Conservation (phyloP, 495 filamentous ascomycete species). For the Aspergillus affinis region DNA sequence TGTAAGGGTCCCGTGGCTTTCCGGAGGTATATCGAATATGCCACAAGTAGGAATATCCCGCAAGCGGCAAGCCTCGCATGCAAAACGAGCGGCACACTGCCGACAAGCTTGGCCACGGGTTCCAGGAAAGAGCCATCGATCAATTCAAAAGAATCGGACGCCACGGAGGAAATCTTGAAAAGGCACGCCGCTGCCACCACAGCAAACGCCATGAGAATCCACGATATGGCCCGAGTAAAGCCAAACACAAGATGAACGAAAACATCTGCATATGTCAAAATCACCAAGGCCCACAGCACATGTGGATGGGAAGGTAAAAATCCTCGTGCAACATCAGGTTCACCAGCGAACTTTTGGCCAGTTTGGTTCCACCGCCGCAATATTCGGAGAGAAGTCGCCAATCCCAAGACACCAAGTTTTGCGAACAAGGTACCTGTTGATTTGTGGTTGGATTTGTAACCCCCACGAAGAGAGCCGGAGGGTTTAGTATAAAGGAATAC, state of each 20-base stretch:
- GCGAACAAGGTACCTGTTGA: not conserved
- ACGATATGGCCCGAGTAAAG: constrained; percentile 29
- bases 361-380: constrained; percentile 90
- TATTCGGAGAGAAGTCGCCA: constrained; percentile 55
- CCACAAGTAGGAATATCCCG: constrained; percentile 47
- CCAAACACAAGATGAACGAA: constrained; percentile 34
- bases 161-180: constrained; percentile 82
- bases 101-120: constrained; percentile 47
- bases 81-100: constrained; percentile 46
- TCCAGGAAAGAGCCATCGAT: constrained; percentile 54
- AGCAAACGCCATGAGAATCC: constrained; percentile 19
- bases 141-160: constrained; percentile 83
- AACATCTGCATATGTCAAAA: constrained; percentile 62
- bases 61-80: constrained; percentile 45
- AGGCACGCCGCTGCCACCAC: constrained; percentile 58
- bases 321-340: constrained; percentile 74
- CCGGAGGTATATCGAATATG: constrained; percentile 23
- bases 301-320: constrained; percentile 61
- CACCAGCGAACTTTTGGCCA: constrained; percentile 88
- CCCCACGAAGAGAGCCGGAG: constrained; percentile 12
- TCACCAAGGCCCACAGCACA: constrained; percentile 74
- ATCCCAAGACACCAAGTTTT: constrained; percentile 20
- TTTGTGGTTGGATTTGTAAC: not conserved
- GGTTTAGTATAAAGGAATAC: constrained; percentile 60
- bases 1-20: not conserved